Base-by-base conservation (phyloP, 2,329 filamentous ascomycete species). In the Nannizziopsis arthrosporioides region DNA sequence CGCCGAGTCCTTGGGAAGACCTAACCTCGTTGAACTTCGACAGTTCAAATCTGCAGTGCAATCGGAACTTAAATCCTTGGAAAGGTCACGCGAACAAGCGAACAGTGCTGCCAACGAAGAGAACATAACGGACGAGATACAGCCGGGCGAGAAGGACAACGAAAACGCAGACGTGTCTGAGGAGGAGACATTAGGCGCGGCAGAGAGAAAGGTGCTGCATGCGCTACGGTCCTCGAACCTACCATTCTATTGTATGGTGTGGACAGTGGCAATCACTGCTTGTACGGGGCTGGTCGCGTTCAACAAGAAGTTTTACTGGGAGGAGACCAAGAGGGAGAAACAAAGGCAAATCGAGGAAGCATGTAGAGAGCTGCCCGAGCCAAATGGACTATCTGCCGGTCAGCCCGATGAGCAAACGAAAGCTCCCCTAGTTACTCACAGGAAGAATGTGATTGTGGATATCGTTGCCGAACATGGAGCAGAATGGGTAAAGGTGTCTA, bases 401-500 rank as follows among this genome's bases (percentile, higher is more conserved):
- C 30, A 14, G 9, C 53, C 61, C 45, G 52, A 64, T 57, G 47
- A 55, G 50, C 37, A 50, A 54, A 2, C 67, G 64, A 40, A 63
- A 63, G 42, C 61, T 64, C 43, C 72, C 64, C 48, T 53, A 51
- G 55, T 57, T 46, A 54, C 54, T 44, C 60, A 69, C 46, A 71
- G 73, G 57, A 70, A 67, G 32, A 72, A 70, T 51, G 76, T 76
- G 1, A 65, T 77, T 45, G 78, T 84, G 3, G 81, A 85, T 63
- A 75, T 83, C 40, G 75, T 85, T 19, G 73, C 77, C 1, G 69
- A 77, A 48, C 73, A 77, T 59, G 81, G 81, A 9, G 64, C 72
- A 49, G 73, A 79, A 56, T 85, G 81, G 82, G 73, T 81, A 47
- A 84, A 84, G 60, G 75, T 85, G 1, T 82, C 78, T 4, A 81